Evolutionary conservation across 2,329 filamentous ascomycete genomes (phyloP), one percentile per base, ranked within the genome.

Genomic region (Diaporthe sp.): DNA sequence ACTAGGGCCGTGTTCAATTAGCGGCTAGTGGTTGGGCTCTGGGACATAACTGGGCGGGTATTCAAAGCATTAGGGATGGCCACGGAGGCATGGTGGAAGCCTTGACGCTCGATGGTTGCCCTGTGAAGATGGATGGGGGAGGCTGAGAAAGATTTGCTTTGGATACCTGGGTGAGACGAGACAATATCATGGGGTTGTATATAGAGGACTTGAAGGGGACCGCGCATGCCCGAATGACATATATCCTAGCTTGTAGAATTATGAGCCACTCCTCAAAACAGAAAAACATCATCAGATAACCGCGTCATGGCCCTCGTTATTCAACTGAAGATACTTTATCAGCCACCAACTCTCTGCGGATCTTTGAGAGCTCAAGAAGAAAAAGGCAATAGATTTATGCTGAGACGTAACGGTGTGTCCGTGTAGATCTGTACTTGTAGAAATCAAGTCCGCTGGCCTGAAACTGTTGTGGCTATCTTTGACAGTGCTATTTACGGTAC

Each of bases 61-160:
- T 13, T 10, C 17, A 6, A 1, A 12, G 58, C 3, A 3, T 15
- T 6, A 15, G 0, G 22, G 4, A 7, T 25, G 13, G 12, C 20
- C 55, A 22, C 5, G 51, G 42, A 20, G 6, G 17, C 10, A 10
- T 8, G 4, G 25, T 6, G 17, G 25, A 10, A 15, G 57, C 34
- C 34, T 2, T 39, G 22, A 34, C 13, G 17, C 28, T 22, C 34
- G 6, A 9, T 31, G 8, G 4, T 1, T 2, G 6, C 6, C 22
- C 17, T 34, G 1, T 9, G 4, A 28, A 53, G n/a, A 4, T 1
- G 1, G 28, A 58, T 3, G 55, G 17, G 3, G 55, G 13, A 58
- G 1, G 31, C 28, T 58, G 5, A 2, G 9, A 22, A 20, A 34
- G 20, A 0, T 34, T 22, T 10, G 6, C 17, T 1, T 12, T 5